Evolutionary conservation across 345 rosid genomes (phyloP), one percentile per base, ranked within the genome.

Genomic region (Salix brachista): DNA sequence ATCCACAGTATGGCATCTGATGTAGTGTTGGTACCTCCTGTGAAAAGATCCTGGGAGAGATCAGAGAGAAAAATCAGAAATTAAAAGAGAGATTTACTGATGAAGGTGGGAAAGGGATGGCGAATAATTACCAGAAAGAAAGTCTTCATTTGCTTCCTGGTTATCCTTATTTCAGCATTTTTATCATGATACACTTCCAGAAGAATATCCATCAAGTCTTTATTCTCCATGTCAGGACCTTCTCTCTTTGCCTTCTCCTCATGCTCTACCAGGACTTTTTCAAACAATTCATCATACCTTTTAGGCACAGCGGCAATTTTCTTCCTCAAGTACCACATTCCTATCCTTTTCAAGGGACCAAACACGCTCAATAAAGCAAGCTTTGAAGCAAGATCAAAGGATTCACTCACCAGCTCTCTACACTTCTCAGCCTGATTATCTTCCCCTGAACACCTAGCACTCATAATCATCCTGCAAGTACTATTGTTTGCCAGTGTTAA

Each of bases 151-250:
- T 75, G 71, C 9, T 77, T 82, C 78, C 79, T 81, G 30, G 78
- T 68, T 42, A 88, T 84, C 80, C 72, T 83, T 11, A 83, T 73
- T 37, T 86, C 84, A 1, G 86, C 84, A 1, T 81, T 76, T 19
- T 84, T 61, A 64, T 86, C 83, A n/a, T 80, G 71, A 81, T 46
- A 77, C 42, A 80, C 86, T 68, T 79, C 71, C 80, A 86, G 61
- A 16, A 88, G 82, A 78, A 79, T 58, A 86, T 88, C 89, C 84
- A 88, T 76, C 80, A 86, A 79, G 79, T 88, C 89, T 56, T 65
- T 81, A 13, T 83, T 74, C 65, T 85, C 85, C n/a, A 21, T 30
- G 14, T n/a, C n/a, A n/a, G n/a, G n/a, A n/a, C n/a, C n/a, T n/a
- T n/a, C n/a, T n/a, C n/a, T n/a, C n/a, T n/a, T n/a, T n/a, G n/a